These are phyloP conservation scores for Solanum pinnatisectum DNA, from an alignment of 257 asterid species.

Conservation along the genomic window DNA sequence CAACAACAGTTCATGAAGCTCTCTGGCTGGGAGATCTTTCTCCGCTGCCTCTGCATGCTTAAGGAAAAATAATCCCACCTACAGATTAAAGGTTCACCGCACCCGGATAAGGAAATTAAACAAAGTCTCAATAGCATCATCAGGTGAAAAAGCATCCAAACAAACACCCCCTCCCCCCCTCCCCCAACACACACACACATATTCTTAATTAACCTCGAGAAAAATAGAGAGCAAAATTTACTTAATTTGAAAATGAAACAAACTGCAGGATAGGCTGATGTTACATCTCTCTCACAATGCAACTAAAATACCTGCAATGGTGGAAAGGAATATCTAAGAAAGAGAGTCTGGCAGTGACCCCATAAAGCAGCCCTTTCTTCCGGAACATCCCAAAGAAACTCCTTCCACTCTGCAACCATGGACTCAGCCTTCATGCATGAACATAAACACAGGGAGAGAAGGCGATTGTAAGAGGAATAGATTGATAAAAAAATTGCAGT, in stretches of 20 bases:
- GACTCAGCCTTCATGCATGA: constrained; percentile 75
- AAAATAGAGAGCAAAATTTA: not conserved
- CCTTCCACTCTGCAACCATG: constrained; percentile 98
- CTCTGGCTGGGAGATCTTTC: constrained; percentile 81
- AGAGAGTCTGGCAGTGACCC: constrained; percentile 97
- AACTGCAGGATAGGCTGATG: not conserved
- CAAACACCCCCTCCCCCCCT: not conserved
- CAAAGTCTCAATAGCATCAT: not conserved
- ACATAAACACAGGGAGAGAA: constrained; percentile 16
- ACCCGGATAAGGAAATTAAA: constrained; percentile 5
- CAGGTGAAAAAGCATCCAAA: not conserved
- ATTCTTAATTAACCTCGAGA: not conserved
- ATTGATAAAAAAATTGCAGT: not conserved
- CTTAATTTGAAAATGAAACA: not conserved
- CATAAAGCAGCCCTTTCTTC: constrained; percentile 96
- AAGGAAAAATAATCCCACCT: constrained; percentile 94
- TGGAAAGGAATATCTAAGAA: constrained; percentile 78
- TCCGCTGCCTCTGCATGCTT: constrained; percentile 86
- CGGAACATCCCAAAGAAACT: constrained; percentile 96
- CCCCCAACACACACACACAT: not conserved
- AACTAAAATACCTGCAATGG: constrained; percentile 57
- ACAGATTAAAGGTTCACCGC: constrained; percentile 9
- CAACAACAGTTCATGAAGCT: constrained; percentile 83
- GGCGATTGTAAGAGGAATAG: not conserved
- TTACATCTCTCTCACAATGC: not conserved